Percentiles rank a stretch among this genome's conserved stretches.
Conservation (phyloP, 257 asterid species). For the Solanum boliviense region DNA sequence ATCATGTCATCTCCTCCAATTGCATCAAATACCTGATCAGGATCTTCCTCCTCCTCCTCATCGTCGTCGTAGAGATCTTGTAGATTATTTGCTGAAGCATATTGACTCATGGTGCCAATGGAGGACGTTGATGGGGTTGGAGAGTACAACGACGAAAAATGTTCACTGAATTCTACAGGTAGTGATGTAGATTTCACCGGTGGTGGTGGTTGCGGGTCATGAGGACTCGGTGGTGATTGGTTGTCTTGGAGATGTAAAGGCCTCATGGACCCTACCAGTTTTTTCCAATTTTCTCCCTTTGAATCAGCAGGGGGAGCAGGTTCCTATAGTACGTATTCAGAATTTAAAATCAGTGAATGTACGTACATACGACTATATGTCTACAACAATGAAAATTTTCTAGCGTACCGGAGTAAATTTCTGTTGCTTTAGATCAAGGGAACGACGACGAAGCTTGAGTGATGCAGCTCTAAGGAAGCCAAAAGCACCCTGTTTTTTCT, state of each 20-base stretch:
- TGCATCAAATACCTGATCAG: conserved; percentile 24
- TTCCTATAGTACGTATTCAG: neutral
- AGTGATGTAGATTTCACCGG: neutral
- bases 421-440: conserved; percentile 11
- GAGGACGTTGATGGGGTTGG: neutral
- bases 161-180: neutral
- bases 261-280: conserved; percentile 59
- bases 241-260: conserved; percentile 55
- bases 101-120: conserved; percentile 23
- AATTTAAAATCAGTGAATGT: neutral
- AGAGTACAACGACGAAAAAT: neutral
- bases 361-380: neutral
- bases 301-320: neutral
- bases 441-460: conserved; percentile 24
- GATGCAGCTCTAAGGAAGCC: conserved; percentile 46
- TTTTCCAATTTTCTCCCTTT: conserved; percentile 38
- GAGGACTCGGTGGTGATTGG: conserved; percentile 16
- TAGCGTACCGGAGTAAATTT: neutral
- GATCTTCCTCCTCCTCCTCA: conserved; percentile 1
- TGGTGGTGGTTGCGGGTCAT: neutral
- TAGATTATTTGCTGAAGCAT: conserved; percentile 25
- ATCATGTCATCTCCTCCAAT: conserved; percentile 25
- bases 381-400: neutral
- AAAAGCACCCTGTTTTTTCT: conserved; percentile 34
- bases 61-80: conserved; percentile 12